Conservation (phyloP, 2,329 filamentous ascomycete species). For the Neoscytalidium dimidiatum region DNA sequence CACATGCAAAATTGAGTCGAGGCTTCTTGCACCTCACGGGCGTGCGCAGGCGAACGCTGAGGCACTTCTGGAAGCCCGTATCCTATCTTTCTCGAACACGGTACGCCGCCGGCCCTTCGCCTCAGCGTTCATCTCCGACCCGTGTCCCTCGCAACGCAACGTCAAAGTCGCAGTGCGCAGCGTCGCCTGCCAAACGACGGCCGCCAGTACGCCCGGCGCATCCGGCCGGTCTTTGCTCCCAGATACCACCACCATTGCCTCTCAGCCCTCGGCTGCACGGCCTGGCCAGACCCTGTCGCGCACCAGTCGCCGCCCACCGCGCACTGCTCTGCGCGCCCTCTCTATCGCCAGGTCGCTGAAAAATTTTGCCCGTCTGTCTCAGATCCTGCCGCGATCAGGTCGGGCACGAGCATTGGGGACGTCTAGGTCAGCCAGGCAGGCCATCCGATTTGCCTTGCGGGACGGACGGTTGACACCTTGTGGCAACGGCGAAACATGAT, state of each 20-base stretch:
- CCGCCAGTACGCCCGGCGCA: not conserved
- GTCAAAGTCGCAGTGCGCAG: slow-evolving; percentile 6
- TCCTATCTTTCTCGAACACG: slow-evolving; percentile 12
- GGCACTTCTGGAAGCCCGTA: slow-evolving; percentile 14
- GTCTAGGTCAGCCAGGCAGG: not conserved
- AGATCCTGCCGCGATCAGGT: not conserved
- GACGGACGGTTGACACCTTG: not conserved
- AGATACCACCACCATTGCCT: not conserved
- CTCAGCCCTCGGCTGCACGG: not conserved
- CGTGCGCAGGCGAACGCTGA: not conserved
- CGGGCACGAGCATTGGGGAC: slow-evolving; percentile 1
- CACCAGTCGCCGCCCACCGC: not conserved
- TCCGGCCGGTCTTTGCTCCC: not conserved
- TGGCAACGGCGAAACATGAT: slow-evolving; percentile 15
- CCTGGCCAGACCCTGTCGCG: slow-evolving; percentile 12
- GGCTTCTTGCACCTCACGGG: slow-evolving; percentile 6
- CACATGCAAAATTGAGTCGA: not conserved
- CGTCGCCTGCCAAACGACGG: slow-evolving; percentile 10
- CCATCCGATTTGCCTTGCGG: not conserved
- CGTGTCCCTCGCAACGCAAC: slow-evolving; percentile 12
- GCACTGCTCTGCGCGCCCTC: slow-evolving; percentile 2
- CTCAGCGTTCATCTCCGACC: slow-evolving; percentile 13
- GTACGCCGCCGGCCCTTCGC: slow-evolving; percentile 13
- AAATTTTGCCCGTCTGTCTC: slow-evolving; percentile 2
- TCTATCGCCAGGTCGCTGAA: not conserved